These are phyloP conservation scores for Anethum foeniculum DNA, from an alignment of 140 eudicot genomes.

Conservation along the genomic window DNA sequence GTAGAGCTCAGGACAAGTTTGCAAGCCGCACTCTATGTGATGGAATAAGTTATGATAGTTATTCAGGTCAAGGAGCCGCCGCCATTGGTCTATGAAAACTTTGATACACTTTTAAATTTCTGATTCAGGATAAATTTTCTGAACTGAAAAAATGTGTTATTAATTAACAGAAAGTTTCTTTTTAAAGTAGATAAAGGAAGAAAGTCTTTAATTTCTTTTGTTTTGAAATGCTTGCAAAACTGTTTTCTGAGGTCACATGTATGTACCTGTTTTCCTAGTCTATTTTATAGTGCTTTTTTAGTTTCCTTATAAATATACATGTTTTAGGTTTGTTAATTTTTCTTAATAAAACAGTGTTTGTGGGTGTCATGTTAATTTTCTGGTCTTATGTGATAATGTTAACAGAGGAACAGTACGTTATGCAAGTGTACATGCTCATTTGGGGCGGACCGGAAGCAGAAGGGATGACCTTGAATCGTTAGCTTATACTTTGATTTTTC, in stretches of 20 bases:
- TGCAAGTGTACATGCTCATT: constrained; percentile 83
- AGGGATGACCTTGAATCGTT: constrained; percentile 73
- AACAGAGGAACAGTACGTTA: constrained; percentile 69
- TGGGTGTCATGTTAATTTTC: background rate
- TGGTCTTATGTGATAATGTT: background rate
- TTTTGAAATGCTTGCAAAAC: background rate
- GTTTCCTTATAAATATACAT: background rate
- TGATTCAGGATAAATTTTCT: too few relatives aligned
- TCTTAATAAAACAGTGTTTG: background rate
- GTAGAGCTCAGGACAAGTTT: too few relatives aligned
- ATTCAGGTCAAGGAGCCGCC: too few relatives aligned
- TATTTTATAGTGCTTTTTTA: background rate
- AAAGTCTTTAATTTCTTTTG: too few relatives aligned
- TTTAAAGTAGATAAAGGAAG: too few relatives aligned
- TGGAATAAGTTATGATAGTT: too few relatives aligned
- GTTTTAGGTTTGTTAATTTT: background rate
- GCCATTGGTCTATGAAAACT: too few relatives aligned
- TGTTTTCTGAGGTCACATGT: background rate
- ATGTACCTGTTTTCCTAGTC: background rate
- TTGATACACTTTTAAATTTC: too few relatives aligned
- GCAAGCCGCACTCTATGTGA: too few relatives aligned
- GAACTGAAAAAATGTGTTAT: too few relatives aligned
- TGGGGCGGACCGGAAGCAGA: constrained; percentile 72
- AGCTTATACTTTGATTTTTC: constrained; percentile 69
- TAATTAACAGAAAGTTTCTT: too few relatives aligned